Conservation (phyloP, 371 early-diverging fungal species). For the Mortierella sp. region DNA sequence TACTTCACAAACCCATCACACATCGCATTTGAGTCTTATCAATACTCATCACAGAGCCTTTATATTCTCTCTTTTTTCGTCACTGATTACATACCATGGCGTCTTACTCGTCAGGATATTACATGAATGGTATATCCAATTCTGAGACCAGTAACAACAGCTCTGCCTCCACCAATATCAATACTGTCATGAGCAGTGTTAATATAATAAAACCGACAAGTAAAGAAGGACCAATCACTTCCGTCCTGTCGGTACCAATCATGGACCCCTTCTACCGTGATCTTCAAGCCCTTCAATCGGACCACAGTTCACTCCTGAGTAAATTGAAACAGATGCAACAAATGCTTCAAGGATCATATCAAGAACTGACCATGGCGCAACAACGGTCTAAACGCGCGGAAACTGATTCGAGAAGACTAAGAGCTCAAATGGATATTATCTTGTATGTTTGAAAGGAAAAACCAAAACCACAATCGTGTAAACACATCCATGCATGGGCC, state of each 20-base stretch:
- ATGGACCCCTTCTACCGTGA: conserved; percentile 35
- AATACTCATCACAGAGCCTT: not conserved
- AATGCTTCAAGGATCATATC: conserved; percentile 30
- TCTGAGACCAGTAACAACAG: no score
- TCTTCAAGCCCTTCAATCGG: conserved; percentile 24
- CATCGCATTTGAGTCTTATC: not conserved
- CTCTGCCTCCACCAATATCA: not conserved
- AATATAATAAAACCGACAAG: not conserved
- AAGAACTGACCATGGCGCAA: conserved; percentile 34
- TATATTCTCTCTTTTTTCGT: not conserved
- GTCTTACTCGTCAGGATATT: not conserved
- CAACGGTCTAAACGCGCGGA: conserved; percentile 33
- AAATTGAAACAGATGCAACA: conserved; percentile 41
- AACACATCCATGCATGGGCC: not conserved
- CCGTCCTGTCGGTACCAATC: conserved; percentile 31
- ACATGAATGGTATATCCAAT: no score
- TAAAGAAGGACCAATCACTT: conserved; percentile 4
- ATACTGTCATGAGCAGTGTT: not conserved
- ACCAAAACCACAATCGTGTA: not conserved
- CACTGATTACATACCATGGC: not conserved
- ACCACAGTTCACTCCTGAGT: conserved; percentile 13
- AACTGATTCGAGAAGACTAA: conserved; percentile 18
- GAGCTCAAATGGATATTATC: conserved; percentile 26
- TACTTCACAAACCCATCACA: not conserved
- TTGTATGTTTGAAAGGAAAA: conserved; percentile 25